These are phyloP conservation scores for Hanseniaspora pseudoguilliermondii DNA, from an alignment of 805 yeast species.

Conservation along the genomic window DNA sequence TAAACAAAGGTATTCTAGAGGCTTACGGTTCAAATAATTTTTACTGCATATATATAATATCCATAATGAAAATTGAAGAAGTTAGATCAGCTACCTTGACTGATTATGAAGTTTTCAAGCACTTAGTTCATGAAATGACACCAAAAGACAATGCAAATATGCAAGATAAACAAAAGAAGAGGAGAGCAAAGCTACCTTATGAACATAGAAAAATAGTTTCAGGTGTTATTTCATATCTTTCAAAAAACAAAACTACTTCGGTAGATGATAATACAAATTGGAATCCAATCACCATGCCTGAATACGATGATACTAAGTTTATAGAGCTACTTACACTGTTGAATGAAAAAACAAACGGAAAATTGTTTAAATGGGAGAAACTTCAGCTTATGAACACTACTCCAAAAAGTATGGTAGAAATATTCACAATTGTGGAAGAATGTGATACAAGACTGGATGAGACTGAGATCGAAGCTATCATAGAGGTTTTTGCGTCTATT, in stretches of 20 bases:
- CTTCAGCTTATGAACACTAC: constrained; percentile 70
- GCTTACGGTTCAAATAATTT: no score
- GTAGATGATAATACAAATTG: constrained; percentile 8
- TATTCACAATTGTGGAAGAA: constrained; percentile 76
- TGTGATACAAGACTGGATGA: constrained; percentile 78
- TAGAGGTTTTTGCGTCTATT: constrained; percentile 41
- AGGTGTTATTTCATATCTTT: constrained; percentile 24
- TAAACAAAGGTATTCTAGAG: no score
- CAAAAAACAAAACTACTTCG: constrained; percentile 13
- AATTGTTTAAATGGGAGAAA: constrained; percentile 68
- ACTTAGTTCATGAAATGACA: constrained; percentile 28
- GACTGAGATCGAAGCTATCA: constrained; percentile 45
- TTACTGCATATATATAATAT: no score
- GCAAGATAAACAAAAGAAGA: constrained; percentile 14
- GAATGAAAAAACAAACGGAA: constrained; percentile 17
- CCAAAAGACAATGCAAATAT: constrained; percentile 29
- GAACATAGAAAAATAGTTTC: constrained; percentile 26
- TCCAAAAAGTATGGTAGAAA: constrained; percentile 67
- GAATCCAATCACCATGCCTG: constrained; percentile 10
- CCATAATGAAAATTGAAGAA: constrained; percentile 31
- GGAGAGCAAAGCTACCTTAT: constrained; percentile 12
- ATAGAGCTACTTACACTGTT: constrained; percentile 23
- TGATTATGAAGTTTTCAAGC: constrained; percentile 44
- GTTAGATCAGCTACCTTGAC: constrained; percentile 43
- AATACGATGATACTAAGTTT: constrained; percentile 23